phyloP scores from a whole-genome alignment of 116 monocot species.

The Zostera marina region DNA sequence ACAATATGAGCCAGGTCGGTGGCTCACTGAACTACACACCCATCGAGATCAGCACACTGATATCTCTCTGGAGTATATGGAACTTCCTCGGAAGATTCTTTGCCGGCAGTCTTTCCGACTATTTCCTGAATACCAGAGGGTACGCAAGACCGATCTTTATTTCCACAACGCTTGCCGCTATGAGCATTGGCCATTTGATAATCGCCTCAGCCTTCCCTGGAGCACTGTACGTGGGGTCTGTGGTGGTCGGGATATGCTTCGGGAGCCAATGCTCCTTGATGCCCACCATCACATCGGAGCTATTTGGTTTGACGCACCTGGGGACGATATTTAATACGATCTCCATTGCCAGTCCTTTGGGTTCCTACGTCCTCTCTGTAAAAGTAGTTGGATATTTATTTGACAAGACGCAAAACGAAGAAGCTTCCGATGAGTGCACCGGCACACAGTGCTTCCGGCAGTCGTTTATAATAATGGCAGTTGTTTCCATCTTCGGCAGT shows the following conservation, averaged over 20 bases:
- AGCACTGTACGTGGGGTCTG: constrained; percentile 35
- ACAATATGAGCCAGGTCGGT: constrained; percentile 72
- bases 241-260: constrained; percentile 54
- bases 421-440: constrained; percentile 10
- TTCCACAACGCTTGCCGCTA: constrained; percentile 26
- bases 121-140: constrained; percentile 26
- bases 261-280: constrained; percentile 70
- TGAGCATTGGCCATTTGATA: constrained; percentile 41
- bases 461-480: constrained; percentile 59
- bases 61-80: constrained; percentile 77
- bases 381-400: constrained; percentile 62
- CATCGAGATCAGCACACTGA: constrained; percentile 24
- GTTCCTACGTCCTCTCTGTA: constrained; percentile 69
- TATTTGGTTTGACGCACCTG: constrained; percentile 57
- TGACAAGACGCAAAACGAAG: constrained; percentile 33
- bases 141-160: constrained; percentile 45
- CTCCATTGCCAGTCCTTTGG: constrained; percentile 46
- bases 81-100: constrained; percentile 59
- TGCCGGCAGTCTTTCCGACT: constrained; percentile 38
- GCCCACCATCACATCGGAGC: constrained; percentile 69
- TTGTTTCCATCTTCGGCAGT: constrained; percentile 27
- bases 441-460: constrained; percentile 59
- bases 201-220: constrained; percentile 50
- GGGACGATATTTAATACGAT: constrained; percentile 76
- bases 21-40: constrained; percentile 35